These are phyloP conservation scores for Parathielavia hyrcaniae DNA, from an alignment of 495 filamentous ascomycete species.

Conservation along the genomic window DNA sequence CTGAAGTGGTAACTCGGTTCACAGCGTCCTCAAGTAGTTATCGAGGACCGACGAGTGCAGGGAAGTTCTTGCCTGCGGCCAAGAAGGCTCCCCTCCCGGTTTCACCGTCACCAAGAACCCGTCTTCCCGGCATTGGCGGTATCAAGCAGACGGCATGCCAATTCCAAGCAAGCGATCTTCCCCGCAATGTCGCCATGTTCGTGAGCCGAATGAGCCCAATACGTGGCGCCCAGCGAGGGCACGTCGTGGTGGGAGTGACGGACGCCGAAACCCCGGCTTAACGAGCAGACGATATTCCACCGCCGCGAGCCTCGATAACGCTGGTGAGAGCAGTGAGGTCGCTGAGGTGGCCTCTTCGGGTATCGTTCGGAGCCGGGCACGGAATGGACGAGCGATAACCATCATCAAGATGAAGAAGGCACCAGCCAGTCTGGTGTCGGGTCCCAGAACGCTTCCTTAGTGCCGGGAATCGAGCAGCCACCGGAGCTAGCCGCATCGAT, in stretches of 20 bases:
- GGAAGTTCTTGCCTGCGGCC: background rate
- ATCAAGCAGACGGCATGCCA: conserved; percentile 14
- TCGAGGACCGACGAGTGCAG: background rate
- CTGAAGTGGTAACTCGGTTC: too few relatives aligned
- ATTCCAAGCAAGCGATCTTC: conserved; percentile 19
- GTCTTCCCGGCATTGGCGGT: conserved; percentile 22
- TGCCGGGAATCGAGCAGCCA: conserved; percentile 3
- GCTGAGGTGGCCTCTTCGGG: background rate
- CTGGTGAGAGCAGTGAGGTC: background rate
- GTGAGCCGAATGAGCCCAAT: too few relatives aligned
- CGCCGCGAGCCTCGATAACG: background rate
- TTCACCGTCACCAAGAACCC: conserved; percentile 13
- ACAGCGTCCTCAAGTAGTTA: background rate
- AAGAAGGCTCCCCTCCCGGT: conserved; percentile 4
- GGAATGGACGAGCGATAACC: background rate
- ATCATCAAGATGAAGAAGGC: conserved; percentile 12
- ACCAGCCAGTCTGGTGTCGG: too few relatives aligned
- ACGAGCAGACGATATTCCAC: background rate
- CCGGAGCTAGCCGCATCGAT: conserved; percentile 10
- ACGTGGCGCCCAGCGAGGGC: background rate
- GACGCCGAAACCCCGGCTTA: background rate
- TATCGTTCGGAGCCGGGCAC: conserved; percentile 5
- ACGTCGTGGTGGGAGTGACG: background rate
- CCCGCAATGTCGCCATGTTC: conserved; percentile 10
- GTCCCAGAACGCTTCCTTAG: conserved; percentile 8